phyloP scores from a whole-genome alignment of 495 filamentous ascomycete species.

The Elaphomyces granulatus region DNA sequence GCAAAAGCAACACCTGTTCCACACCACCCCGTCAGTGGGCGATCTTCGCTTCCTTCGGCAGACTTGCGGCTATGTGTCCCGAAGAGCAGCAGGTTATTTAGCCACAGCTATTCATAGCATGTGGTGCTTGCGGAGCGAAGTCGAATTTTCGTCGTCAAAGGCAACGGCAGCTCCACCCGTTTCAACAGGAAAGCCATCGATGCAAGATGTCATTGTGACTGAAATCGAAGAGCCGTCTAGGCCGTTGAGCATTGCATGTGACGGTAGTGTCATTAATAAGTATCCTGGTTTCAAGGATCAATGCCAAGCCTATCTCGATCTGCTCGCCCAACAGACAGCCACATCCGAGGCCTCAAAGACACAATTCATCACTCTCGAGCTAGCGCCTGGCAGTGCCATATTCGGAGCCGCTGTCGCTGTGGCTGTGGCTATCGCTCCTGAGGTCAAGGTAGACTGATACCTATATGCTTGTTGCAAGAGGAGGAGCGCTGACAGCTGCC shows the following conservation, averaged over 20 bases:
- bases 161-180: conserved; percentile 10
- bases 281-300: conserved; percentile 40
- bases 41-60: conserved; percentile 44
- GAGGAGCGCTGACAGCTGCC: too few relatives aligned
- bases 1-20: conserved; percentile 36
- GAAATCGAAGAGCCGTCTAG: conserved; percentile 20
- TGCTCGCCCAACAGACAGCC: conserved; percentile 24
- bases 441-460: too few relatives aligned
- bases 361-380: conserved; percentile 30
- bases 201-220: conserved; percentile 21
- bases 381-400: conserved; percentile 38
- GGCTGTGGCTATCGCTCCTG: conserved; percentile 30
- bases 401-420: conserved; percentile 43
- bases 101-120: conserved; percentile 51
- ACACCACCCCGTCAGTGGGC: conserved; percentile 25
- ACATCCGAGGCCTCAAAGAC: conserved; percentile 6
- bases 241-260: conserved; percentile 37
- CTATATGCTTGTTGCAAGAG: too few relatives aligned
- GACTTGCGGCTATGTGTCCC: conserved; percentile 39
- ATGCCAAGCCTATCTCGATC: conserved; percentile 36
- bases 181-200: conserved; percentile 16
- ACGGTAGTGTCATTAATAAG: conserved; percentile 47
- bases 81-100: conserved; percentile 47
- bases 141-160: conserved; percentile 21
- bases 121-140: conserved; percentile 39